Base-by-base conservation (phyloP, 164 flowering plant species). In the Umbellularia californica region DNA sequence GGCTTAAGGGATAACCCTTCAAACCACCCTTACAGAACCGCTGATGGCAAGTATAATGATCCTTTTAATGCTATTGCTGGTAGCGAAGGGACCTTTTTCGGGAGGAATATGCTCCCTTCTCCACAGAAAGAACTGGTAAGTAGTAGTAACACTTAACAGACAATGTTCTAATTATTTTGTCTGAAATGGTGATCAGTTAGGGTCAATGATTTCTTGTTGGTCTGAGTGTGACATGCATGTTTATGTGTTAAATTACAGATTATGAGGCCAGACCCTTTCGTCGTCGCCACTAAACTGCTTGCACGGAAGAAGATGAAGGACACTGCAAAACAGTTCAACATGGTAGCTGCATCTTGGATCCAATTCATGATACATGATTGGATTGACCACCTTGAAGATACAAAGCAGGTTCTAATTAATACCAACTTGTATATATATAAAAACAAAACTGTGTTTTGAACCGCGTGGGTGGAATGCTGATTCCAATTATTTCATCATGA, bases 341-440 rank as follows among this genome's bases (percentile, higher is more conserved):
- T 87, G 80, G 78, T 87, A 17, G 90, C 88, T 1, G 70, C 79
- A 58, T 83, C 90, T 1, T 87, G 88, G 90, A 81, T 87, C 25
- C 90, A 85, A 35, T 87, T 87, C 78, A 87, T 87, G 88, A 82
- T 87, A 51, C 90, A 87, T 77, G 88, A 87, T 30, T 87, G 90
- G 90, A 63, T 84, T 25, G 86, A 85, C 79, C 90, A 87, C 27
- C 50, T 85, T 80, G 87, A 84, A 77, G 88, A 87, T 69, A 85
- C 88, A 41, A 27, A 85, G 41, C 88, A 83, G 87, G 88, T 79
- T 1, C 5, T 3, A 55, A 3, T 3, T 3, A 55, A 14, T 3
- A 55, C 7, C 60, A 55, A 15, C 60, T 55, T 55, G n/a, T 55
- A 55, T 15, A 55, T 55, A 55, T 15, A 55, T 14, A 55, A 55